Percentiles rank a stretch among this genome's conserved stretches.
phyloP scores from a whole-genome alignment of 768 basidiomycete genomes.

The Lactifluus hygrophoroides region DNA sequence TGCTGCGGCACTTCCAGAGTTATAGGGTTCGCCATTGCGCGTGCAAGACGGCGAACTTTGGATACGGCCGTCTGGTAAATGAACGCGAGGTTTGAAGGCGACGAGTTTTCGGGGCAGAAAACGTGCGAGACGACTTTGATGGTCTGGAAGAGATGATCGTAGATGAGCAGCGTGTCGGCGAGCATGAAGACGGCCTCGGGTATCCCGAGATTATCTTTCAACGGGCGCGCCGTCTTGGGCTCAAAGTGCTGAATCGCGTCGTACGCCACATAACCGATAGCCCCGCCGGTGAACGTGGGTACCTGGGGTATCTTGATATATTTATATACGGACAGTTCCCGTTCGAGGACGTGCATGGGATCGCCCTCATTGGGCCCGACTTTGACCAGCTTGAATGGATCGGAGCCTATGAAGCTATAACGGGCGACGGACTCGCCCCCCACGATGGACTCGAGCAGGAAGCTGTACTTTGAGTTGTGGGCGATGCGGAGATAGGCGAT shows the following conservation, averaged over 20 bases:
- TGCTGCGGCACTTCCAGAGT: constrained; percentile 63
- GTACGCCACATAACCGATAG: constrained; percentile 95
- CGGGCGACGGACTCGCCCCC: constrained; percentile 86
- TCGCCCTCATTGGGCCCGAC: constrained; percentile 88
- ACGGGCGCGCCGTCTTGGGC: constrained; percentile 73
- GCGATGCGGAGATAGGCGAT: constrained; percentile 92
- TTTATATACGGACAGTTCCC: constrained; percentile 76
- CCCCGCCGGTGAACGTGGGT: constrained; percentile 93
- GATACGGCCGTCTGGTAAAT: constrained; percentile 84
- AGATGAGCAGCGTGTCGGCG: constrained; percentile 89
- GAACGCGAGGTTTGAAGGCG: constrained; percentile 60
- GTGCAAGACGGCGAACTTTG: constrained; percentile 77
- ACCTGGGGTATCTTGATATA: constrained; percentile 89
- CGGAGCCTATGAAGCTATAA: constrained; percentile 95
- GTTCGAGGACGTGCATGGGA: constrained; percentile 76
- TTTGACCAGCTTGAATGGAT: constrained; percentile 87
- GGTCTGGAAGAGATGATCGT: constrained; percentile 93
- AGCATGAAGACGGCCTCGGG: constrained; percentile 98
- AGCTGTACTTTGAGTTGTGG: constrained; percentile 89
- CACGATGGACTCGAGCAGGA: constrained; percentile 87
- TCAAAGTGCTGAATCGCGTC: constrained; percentile 97
- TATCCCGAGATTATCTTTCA: constrained; percentile 74
- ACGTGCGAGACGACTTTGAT: constrained; percentile 96
- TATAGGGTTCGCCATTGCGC: constrained; percentile 41
- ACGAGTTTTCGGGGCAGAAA: constrained; percentile 67